These are phyloP conservation scores for Trypanosoma platydactyli DNA, from an alignment of 208 protist species.

Conservation along the genomic window DNA sequence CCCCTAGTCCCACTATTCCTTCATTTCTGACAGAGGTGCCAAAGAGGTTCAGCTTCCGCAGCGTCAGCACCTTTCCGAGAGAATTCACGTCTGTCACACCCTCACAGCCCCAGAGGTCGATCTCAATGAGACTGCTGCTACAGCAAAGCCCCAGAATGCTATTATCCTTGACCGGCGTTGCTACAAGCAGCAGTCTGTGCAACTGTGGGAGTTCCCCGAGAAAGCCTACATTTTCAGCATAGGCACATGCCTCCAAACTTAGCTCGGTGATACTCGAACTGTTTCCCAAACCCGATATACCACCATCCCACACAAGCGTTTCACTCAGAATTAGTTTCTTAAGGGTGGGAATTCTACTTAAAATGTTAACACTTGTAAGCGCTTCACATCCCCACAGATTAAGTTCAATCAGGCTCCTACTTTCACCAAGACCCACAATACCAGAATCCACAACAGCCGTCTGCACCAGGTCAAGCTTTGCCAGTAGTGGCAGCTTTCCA, in stretches of 20 bases:
- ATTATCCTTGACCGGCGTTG: constrained; percentile 47
- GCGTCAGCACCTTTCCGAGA: constrained; percentile 37
- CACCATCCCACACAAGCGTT: constrained; percentile 10
- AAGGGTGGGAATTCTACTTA: constrained; percentile 26
- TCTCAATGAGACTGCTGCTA: constrained; percentile 42
- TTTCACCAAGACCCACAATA: constrained; percentile 11
- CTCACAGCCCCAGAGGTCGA: constrained; percentile 46
- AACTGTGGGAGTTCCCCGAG: constrained; percentile 6
- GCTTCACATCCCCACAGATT: constrained; percentile 41
- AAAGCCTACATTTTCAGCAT: constrained; percentile 6
- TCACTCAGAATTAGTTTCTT: constrained; percentile 7
- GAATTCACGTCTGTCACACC: constrained; percentile 47
- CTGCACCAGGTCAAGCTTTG: constrained; percentile 45
- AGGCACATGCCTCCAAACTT: constrained; percentile 8
- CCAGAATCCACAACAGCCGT: constrained; percentile 18
- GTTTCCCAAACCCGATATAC: constrained; percentile 5
- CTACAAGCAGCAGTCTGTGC: constrained; percentile 37
- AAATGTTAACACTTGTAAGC: constrained; percentile 44
- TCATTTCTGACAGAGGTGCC: constrained; percentile 52
- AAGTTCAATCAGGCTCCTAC: constrained; percentile 39
- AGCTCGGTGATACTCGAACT: constrained; percentile 2
- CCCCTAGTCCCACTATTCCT: constrained; percentile 40
- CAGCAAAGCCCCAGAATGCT: constrained; percentile 33
- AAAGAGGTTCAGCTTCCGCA: constrained; percentile 47
- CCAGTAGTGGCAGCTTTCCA: constrained; percentile 27